Evolutionary conservation across 1,139 yeast species (phyloP), one percentile per base, ranked within the genome.

Genomic region (Yarrowia galli): DNA sequence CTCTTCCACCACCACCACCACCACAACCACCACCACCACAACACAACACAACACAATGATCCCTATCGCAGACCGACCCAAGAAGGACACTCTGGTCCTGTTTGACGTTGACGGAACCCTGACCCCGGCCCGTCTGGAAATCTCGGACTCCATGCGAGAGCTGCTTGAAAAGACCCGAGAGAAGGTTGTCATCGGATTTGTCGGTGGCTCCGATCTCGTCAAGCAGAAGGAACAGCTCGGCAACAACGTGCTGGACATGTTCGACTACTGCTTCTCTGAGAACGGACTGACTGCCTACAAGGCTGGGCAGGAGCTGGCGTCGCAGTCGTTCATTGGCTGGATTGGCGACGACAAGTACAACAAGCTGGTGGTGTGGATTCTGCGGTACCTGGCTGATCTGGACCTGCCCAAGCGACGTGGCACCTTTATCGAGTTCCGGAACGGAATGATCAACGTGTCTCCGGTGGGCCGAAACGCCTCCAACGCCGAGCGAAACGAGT

Each of bases 391-490:
- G 75, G 80, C 97, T 68, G 90, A 89, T 58, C 79, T 96, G 70
- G 99, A 96, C 72, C 80, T 95, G 74, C 99, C 99, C 76, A 78
- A 78, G 75, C 80, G 83, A 70, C 78, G 98, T 84, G 99, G 99
- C 81, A 95, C 99, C 71, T 95, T 95, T 80, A 82, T 95, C 74
- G 99, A 95, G 84, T 96, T 95, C 86, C 92, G 99, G 87, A 95
- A 95, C 80, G 99, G 99, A 80, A 93, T 95, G 97, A 91, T 95
- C 81, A 95, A 95, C 80, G 92, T 95, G 71, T 92, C 98, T 20
- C 99, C 99, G 74, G 87, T 95, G 71, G 99, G 99, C 76, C 91
- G 99, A 87, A 96, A 95, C 80, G 98, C 99, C 71, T 88, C 96
- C 54, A 91, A 92, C 73, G 86, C 86, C 72, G 98, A 95, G 84